Evolutionary conservation across 108 stramenopile species (phyloP).

Genomic region (Pseudonitzschia multistriata): DNA sequence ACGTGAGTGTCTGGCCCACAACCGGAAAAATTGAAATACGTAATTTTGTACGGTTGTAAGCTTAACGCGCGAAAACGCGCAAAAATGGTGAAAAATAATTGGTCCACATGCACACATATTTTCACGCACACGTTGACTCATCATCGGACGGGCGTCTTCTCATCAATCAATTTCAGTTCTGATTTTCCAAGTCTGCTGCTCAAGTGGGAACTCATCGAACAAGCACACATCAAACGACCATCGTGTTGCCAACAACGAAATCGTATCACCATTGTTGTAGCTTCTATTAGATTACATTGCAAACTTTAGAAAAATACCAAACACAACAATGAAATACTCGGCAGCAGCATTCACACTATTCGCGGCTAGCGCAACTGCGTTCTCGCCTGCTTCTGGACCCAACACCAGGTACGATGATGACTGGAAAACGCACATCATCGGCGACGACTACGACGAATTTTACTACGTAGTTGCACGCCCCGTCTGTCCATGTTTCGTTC

Average conservation of each 20-base stretch:
- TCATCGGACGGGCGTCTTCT: not conserved
- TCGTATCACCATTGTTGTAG: not conserved
- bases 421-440: too few relatives aligned
- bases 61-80: not conserved
- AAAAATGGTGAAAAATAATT: not conserved
- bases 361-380: not conserved
- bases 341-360: slow-evolving; percentile 7
- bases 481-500: not conserved
- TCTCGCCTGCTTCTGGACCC: slow-evolving; percentile 2
- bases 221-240: not conserved
- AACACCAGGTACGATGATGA: not conserved
- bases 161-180: slow-evolving; percentile 3
- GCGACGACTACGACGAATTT: slow-evolving; percentile 10
- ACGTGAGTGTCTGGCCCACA: slow-evolving; percentile 12
- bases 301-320: slow-evolving; percentile 6
- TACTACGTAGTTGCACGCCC: not conserved
- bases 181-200: not conserved
- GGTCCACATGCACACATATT: slow-evolving; percentile 1
- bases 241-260: not conserved
- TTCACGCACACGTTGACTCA: slow-evolving; percentile 7
- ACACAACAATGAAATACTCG: slow-evolving; percentile 9
- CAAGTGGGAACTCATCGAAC: not conserved
- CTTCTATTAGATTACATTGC: not conserved
- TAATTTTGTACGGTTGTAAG: not conserved
- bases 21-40: not conserved